Percentiles rank a stretch among this genome's conserved stretches.
Conservation (phyloP, 371 early-diverging fungal genomes). For the Phascolomyces articulosus region DNA sequence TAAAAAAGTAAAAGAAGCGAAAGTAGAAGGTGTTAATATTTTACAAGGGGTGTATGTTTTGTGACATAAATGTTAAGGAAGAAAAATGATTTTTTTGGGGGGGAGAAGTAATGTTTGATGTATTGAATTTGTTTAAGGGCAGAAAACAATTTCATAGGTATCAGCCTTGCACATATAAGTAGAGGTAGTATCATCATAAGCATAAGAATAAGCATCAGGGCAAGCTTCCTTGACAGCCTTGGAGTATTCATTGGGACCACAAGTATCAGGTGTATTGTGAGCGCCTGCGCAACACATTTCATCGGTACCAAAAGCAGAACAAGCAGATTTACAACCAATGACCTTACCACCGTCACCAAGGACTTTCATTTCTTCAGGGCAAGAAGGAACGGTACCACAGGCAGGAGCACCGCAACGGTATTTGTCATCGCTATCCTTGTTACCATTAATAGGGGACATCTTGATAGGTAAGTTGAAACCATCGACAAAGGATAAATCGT, state of each 20-base stretch:
- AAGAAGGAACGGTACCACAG: constrained; percentile 23
- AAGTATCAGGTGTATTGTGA: constrained; percentile 27
- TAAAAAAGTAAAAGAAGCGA: too few species aligned
- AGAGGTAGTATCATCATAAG: constrained; percentile 52
- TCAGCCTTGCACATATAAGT: constrained; percentile 43
- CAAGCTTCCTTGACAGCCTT: constrained; percentile 30
- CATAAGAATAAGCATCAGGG: constrained; percentile 50
- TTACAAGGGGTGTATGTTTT: too few species aligned
- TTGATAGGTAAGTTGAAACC: constrained; percentile 39
- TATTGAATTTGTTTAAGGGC: constrained; percentile 16
- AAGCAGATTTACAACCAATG: constrained; percentile 33
- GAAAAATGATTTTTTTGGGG: too few species aligned
- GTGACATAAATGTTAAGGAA: too few species aligned
- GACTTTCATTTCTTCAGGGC: constrained; percentile 25
- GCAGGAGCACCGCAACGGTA: constrained; percentile 33
- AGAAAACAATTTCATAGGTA: constrained; percentile 44
- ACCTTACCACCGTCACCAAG: neutral
- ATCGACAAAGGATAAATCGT: constrained; percentile 44
- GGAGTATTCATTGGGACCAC: constrained; percentile 35
- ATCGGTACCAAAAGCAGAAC: constrained; percentile 30
- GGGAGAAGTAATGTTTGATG: too few species aligned
- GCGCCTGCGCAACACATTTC: constrained; percentile 42
- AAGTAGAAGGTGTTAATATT: too few species aligned
- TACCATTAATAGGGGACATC: constrained; percentile 23
- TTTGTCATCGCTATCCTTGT: constrained; percentile 8